Conservation (phyloP, 495 filamentous ascomycete species). For the Aspergillus heteromorphus region DNA sequence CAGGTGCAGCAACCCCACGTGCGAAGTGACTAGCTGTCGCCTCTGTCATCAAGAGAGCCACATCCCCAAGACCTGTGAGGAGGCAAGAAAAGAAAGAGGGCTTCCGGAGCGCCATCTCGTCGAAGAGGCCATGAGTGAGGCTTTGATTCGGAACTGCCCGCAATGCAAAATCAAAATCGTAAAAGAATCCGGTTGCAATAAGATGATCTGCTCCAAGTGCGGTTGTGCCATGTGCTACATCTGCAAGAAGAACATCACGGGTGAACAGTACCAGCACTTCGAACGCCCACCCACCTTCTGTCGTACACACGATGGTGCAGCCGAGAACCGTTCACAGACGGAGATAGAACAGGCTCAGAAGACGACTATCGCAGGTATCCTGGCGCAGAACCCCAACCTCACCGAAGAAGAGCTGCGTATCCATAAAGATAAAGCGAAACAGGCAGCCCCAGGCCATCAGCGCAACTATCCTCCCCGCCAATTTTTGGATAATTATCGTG, state of each 20-base stretch:
- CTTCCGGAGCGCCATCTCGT: conserved; percentile 57
- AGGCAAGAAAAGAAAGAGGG: conserved; percentile 56
- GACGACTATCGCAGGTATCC: conserved; percentile 38
- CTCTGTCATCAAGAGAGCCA: conserved; percentile 68
- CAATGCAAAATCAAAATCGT: conserved; percentile 60
- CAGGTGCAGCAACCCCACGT: conserved; percentile 60
- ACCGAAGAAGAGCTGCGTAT: conserved; percentile 18
- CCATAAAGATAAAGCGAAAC: neutral
- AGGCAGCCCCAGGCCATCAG: neutral
- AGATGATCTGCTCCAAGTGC: conserved; percentile 66
- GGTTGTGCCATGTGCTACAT: conserved; percentile 60
- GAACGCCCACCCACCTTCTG: conserved; percentile 47
- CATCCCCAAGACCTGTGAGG: conserved; percentile 68
- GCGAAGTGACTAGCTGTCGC: conserved; percentile 64
- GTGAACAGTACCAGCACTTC: conserved; percentile 24
- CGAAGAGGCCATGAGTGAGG: conserved; percentile 80
- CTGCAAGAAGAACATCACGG: conserved; percentile 50
- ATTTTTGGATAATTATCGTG: neutral
- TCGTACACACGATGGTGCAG: conserved; percentile 54
- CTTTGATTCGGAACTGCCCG: conserved; percentile 58
- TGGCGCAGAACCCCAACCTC: conserved; percentile 18
- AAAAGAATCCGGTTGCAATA: conserved; percentile 81
- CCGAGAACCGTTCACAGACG: conserved; percentile 53
- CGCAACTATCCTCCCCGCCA: neutral
- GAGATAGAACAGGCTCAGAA: conserved; percentile 64